Evolutionary conservation across 805 yeast species (phyloP), one percentile per base, ranked within the genome.

Genomic region (Metschnikowia vanudenii): DNA sequence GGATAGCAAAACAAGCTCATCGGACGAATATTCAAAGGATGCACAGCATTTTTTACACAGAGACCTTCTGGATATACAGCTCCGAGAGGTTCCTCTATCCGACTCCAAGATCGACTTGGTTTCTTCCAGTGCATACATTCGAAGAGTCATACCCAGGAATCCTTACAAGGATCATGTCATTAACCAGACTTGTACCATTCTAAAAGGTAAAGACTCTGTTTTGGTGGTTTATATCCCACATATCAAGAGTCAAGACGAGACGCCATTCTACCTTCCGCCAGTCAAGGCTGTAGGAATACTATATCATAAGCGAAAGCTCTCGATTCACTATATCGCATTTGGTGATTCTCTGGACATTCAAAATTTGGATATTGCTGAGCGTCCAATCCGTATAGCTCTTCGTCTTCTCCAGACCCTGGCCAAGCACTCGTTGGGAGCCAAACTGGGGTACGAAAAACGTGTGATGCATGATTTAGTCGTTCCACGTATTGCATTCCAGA

Each of bases 191-290:
- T 91, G 97, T 64, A 65, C 81, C 29, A 67, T 80, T 1, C 66
- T 75, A 61, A 68, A 69, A 4, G 51, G 51, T 46, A 57, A 55
- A 11, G 65, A 72, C 26, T 65, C 81, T 2, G 71, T 81, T 1
- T 62, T 88, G 43, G 80, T 90, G 11, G 77, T 85, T 0, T 92
- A 90, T 63, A 73, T 84, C 1, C 96, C 97, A 0, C 97, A 91
- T 61, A 75, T 90, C 11, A 59, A 71, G 3, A 51, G 59, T 1
- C 66, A 70, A 16, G 85, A 78, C 0, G 85, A 82, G 14, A 80
- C 81, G 42, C 98, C 98, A 4, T 92, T 83, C 60, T 92, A 92
- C 61, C 75, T 92, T n/a, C 98, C 98, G 0, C 82, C 82, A 4
- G 96, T 86, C 1, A 69, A 78, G 50, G 88, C 86, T 0, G 88